These are phyloP conservation scores for Capsicum pubescens DNA, from an alignment of 257 asterid genomes.

Conservation along the genomic window DNA sequence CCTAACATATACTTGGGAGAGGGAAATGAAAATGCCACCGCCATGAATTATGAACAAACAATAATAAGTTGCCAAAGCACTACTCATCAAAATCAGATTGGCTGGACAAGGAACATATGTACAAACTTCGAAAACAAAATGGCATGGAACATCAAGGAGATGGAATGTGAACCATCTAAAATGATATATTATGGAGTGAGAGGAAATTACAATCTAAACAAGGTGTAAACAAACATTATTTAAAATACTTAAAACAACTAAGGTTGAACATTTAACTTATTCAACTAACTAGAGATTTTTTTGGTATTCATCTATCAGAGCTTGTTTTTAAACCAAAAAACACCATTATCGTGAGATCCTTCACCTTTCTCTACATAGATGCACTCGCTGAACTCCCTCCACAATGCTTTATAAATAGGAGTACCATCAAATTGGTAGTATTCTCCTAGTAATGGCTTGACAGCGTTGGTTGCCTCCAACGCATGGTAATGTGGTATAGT, in stretches of 20 bases:
- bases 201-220: too few species aligned
- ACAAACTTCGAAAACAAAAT: too few species aligned
- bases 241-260: not conserved
- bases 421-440: not conserved
- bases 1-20: too few species aligned
- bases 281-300: not conserved
- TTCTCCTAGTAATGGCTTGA: conserved; percentile 5
- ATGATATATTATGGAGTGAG: too few species aligned
- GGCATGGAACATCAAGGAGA: too few species aligned
- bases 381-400: conserved; percentile 10
- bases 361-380: not conserved
- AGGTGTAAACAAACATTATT: too few species aligned
- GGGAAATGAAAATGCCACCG: too few species aligned
- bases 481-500: conserved; percentile 74
- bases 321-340: not conserved
- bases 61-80: too few species aligned
- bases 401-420: not conserved
- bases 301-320: not conserved
- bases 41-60: too few species aligned
- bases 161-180: too few species aligned
- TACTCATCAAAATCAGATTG: too few species aligned
- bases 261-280: not conserved
- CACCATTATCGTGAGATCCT: not conserved
- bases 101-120: too few species aligned
- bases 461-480: conserved; percentile 2